Evolutionary conservation across 139 green algal genomes (phyloP), one percentile per base, ranked within the genome.

Genomic region (Picochlorum sp.): DNA sequence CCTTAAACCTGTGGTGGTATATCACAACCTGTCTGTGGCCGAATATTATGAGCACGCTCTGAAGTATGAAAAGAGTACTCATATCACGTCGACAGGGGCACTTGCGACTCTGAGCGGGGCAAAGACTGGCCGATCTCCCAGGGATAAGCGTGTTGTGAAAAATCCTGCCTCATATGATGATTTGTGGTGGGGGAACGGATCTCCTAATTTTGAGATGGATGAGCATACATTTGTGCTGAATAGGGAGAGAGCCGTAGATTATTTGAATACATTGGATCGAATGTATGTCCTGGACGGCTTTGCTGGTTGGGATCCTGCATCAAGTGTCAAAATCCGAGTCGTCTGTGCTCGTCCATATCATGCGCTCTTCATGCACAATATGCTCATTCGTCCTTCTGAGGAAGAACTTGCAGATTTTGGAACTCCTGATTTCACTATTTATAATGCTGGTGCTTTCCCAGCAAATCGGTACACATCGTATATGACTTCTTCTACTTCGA

Each of bases 361-460:
- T 69, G 83, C 88, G 2, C 78, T 97, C 20, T 97, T 98, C 73
- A 94, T 95, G 81, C 73, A 89, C 78, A 98, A 98, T 84, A 95
- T 98, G 90, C 79, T 97, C 53, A 96, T 97, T 43, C 51, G 84
- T 1, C 61, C 61, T 18, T 44, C 45, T 7, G 55, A 71, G 47
- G 59, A 73, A 4, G 37, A 39, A 16, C 33, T 74, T 41, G n/a
- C 40, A 55, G 36, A 59, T 8, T 95, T 94, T 74, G 81, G 81
- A 7, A 70, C 82, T 57, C 90, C 90, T 33, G 89, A 96, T 68
- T 94, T 96, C 63, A 90, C 84, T 4, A 97, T 96, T 62, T 93
- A 92, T 76, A 96, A 96, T 69, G 89, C 81, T 24, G 87, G 87
- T 25, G 75, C 81, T 28, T 91, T 93, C 82, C 80, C 83, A 29